Base-by-base conservation (phyloP, 805 yeast species). In the Zygoascus biomembranicola region DNA sequence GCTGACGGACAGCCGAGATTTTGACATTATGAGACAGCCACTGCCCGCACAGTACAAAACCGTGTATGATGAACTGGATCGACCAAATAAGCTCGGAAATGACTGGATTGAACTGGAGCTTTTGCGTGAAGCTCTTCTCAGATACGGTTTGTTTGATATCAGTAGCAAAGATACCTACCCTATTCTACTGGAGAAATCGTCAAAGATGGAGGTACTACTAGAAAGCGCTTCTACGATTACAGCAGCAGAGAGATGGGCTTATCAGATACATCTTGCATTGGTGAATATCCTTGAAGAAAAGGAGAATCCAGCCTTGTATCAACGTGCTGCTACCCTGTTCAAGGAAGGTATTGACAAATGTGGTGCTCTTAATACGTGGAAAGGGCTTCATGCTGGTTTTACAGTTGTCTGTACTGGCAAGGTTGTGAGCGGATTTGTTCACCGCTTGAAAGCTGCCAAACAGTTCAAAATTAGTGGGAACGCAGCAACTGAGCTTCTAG, bases 1-100 rank as follows among this genome's bases (percentile, higher is more conserved):
- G 26, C 50, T 62, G 19, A 52, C 42, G 20, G 92, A 87, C 63
- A 84, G 83, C 59, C 73, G 92, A 52, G 94, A 87, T 61, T 66
- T 70, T 52, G 69, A 66, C 5, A 75, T 79, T 8, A 61, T 82
- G 49, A 81, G 82, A 79, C 77, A 78, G 14, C 20, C 37, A 13
- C 14, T 46, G 13, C 41, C 49, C 4, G 32, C 4, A 8, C 23
- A 46, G 26, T 46, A 31, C 42, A 46, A 23, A 14, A 19, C 13
- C 10, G 16, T 46, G 8, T 46, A 46, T 16, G 23, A 32, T 11
- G n/a, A 14, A 11, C 26, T 46, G n/a, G 20, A 16, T n/a, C 3
- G 23, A 4, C 49, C 49, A 4, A 26, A 46, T 32, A 16, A 19
- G 9, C 18, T 46, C 8, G 14, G n/a, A 18, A 58, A 58, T 13